A percentile compares a stretch with the other conserved stretches of the same genome.
Evolutionary conservation across 2,329 filamentous ascomycete species (phyloP).

Genomic region (Colletotrichum tropicale): DNA sequence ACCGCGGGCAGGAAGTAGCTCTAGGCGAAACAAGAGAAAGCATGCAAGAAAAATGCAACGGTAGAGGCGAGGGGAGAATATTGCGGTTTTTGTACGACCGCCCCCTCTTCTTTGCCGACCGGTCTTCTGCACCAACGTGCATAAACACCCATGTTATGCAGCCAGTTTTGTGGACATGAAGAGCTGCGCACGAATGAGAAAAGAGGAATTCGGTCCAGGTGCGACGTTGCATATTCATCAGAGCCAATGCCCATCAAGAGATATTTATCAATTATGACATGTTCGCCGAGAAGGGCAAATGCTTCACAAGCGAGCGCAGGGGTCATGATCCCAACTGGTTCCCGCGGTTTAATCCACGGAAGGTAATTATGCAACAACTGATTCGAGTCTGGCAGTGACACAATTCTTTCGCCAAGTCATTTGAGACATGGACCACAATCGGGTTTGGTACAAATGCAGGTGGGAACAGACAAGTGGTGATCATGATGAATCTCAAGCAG

Average conservation of each 20-base stretch:
- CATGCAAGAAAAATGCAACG: not conserved
- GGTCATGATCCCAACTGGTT: not conserved
- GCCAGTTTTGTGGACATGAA: not conserved
- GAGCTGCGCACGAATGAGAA: not conserved
- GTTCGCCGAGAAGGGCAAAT: not conserved
- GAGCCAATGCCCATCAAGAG: not conserved
- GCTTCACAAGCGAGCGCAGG: not conserved
- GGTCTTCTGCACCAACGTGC: not conserved
- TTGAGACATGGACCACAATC: too few species aligned
- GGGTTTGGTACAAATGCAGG: too few species aligned
- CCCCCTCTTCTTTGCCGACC: not conserved
- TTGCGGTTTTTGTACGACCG: not conserved
- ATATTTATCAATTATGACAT: not conserved
- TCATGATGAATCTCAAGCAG: too few species aligned
- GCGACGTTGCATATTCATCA: not conserved
- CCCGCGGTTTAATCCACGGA: too few species aligned
- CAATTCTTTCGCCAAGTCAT: too few species aligned
- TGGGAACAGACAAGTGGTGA: too few species aligned
- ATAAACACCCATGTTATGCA: conserved; percentile 7
- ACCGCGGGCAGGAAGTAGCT: not conserved
- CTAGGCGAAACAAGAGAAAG: too few species aligned
- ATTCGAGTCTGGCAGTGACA: too few species aligned
- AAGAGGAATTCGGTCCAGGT: not conserved
- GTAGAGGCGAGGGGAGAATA: accelerated
- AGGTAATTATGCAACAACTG: too few species aligned